Percentiles rank a stretch among this genome's conserved stretches.
Conservation (phyloP, 805 yeast species). For the Cyberlindnera suaveolens region DNA sequence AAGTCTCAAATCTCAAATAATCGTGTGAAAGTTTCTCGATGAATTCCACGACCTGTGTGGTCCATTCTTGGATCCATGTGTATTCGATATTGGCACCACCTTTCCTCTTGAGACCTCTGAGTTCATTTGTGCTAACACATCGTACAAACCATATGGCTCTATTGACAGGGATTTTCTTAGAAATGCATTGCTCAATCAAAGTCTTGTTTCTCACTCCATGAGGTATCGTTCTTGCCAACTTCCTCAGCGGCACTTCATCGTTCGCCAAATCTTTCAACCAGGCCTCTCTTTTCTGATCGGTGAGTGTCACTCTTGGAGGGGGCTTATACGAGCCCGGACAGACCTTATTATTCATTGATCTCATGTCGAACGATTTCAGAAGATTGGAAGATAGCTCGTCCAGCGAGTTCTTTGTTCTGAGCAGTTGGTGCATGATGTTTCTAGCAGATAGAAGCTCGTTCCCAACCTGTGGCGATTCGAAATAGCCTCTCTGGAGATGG, state of each 20-base stretch:
- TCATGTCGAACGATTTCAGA: slow-evolving; percentile 40
- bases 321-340: slow-evolving; percentile 56
- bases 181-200: slow-evolving; percentile 66
- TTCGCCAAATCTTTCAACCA: slow-evolving; percentile 84
- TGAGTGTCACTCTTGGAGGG: slow-evolving; percentile 85
- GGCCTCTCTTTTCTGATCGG: slow-evolving; percentile 76
- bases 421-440: slow-evolving; percentile 37
- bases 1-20: slow-evolving; percentile 28
- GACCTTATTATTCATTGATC: slow-evolving; percentile 40
- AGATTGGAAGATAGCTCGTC: slow-evolving; percentile 44
- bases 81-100: slow-evolving; percentile 38
- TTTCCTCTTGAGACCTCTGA: slow-evolving; percentile 50
- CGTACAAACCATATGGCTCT: slow-evolving; percentile 89
- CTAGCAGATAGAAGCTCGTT: slow-evolving; percentile 71
- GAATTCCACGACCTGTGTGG: slow-evolving; percentile 68
- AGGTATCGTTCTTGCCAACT: slow-evolving; percentile 74
- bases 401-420: slow-evolving; percentile 28
- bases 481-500: slow-evolving; percentile 64
- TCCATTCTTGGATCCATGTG: slow-evolving; percentile 84
- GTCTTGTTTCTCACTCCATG: slow-evolving; percentile 79
- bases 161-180: slow-evolving; percentile 62
- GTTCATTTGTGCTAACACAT: slow-evolving; percentile 79
- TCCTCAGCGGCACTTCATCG: slow-evolving; percentile 55
- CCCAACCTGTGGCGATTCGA: slow-evolving; percentile 53
- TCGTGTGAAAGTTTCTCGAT: slow-evolving; percentile 31